These are phyloP conservation scores for Cutaneotrichosporon dermatis DNA, from an alignment of 1,284 basidiomycete genomes.

Conservation along the genomic window DNA sequence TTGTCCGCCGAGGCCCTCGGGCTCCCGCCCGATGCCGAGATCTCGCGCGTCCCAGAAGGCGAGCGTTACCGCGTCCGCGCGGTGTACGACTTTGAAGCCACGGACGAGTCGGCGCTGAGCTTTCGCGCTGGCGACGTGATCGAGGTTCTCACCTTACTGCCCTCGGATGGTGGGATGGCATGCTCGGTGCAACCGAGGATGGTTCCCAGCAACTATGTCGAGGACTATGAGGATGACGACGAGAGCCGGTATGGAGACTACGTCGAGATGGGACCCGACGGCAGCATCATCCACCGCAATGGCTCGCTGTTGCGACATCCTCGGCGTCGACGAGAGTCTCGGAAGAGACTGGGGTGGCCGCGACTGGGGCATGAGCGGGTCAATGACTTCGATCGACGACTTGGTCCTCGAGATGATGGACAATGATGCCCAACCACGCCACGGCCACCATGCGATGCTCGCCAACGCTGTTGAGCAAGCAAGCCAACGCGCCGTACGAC, in stretches of 20 bases:
- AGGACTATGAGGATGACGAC: slow-evolving; percentile 66
- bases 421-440: background rate
- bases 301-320: slow-evolving; percentile 16
- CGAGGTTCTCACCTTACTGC: slow-evolving; percentile 84
- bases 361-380: slow-evolving; percentile 18
- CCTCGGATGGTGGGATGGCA: slow-evolving; percentile 97
- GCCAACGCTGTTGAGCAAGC: no score
- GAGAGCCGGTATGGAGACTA: slow-evolving; percentile 8
- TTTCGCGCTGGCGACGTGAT: slow-evolving; percentile 86
- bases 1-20: slow-evolving; percentile 12
- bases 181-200: slow-evolving; percentile 85
- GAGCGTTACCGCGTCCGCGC: slow-evolving; percentile 63
- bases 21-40: slow-evolving; percentile 12
- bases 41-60: slow-evolving; percentile 20
- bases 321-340: slow-evolving; percentile 30
- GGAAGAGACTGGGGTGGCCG: slow-evolving; percentile 21
- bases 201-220: slow-evolving; percentile 97
- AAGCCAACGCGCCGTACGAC: background rate
- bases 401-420: slow-evolving; percentile 36
- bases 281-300: slow-evolving; percentile 55
- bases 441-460: background rate
- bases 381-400: slow-evolving; percentile 27
- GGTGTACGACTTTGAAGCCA: slow-evolving; percentile 85
- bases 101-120: slow-evolving; percentile 79
- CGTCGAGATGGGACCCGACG: slow-evolving; percentile 59